Conservation (phyloP, 345 rosid species). For the Limnanthes douglasii region DNA sequence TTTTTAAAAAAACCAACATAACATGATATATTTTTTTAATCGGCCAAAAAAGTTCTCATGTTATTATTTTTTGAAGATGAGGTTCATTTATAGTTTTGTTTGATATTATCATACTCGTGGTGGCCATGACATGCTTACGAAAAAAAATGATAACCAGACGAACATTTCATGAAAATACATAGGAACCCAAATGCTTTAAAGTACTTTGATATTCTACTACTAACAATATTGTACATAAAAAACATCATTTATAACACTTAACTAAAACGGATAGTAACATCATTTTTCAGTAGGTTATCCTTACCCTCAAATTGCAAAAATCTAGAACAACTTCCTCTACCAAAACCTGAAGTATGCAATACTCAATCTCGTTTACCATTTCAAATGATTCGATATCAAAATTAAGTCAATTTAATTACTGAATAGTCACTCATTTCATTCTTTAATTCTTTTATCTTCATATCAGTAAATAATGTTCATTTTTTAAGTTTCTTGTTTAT, state of each 20-base stretch:
- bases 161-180: too few relatives aligned
- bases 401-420: conserved; percentile 59
- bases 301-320: conserved; percentile 10
- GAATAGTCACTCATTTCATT: conserved; percentile 43
- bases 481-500: conserved; percentile 41
- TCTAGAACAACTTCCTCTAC: conserved; percentile 48
- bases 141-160: too few relatives aligned
- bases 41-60: too few relatives aligned
- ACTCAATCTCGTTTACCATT: conserved; percentile 36
- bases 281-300: neutral
- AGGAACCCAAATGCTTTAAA: neutral
- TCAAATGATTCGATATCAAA: conserved; percentile 45
- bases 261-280: neutral
- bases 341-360: conserved; percentile 33
- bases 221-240: conserved; percentile 3
- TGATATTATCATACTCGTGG: too few relatives aligned
- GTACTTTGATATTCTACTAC: neutral
- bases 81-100: too few relatives aligned
- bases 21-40: too few relatives aligned
- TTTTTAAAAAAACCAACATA: too few relatives aligned
- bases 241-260: neutral
- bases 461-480: conserved; percentile 34
- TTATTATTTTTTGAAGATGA: too few relatives aligned
- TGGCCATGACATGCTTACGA: too few relatives aligned
- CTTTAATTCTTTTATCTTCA: conserved; percentile 42